These are phyloP conservation scores for Vachellia pachyceras DNA, from an alignment of 306 rosid genomes.

Conservation along the genomic window DNA sequence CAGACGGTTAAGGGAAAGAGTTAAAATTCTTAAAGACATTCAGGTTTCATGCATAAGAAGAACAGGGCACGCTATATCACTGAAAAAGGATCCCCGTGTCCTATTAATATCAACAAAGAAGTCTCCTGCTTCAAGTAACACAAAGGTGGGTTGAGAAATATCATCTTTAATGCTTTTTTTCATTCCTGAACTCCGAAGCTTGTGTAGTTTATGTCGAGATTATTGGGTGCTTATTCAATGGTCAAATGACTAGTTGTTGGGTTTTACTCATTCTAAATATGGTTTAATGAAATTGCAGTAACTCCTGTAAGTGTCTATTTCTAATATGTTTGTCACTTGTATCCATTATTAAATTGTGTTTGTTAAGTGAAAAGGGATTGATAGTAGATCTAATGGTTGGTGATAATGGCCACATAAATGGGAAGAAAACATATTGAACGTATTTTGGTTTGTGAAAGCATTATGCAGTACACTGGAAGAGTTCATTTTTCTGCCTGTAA, in stretches of 20 bases:
- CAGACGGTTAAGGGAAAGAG: conserved; percentile 57
- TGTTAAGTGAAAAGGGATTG: neutral
- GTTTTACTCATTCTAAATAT: conserved; percentile 17
- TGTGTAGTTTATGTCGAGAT: conserved; percentile 13
- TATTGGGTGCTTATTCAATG: neutral
- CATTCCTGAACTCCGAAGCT: conserved; percentile 5
- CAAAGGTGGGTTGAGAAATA: conserved; percentile 60
- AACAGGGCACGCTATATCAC: conserved; percentile 72
- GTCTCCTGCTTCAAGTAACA: conserved; percentile 44
- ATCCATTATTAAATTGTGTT: conserved; percentile 17
- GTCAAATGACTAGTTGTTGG: conserved; percentile 6
- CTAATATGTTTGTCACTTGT: neutral
- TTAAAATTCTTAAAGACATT: conserved; percentile 80
- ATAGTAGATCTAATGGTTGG: conserved; percentile 2
- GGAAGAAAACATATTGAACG: neutral
- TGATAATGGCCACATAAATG: neutral
- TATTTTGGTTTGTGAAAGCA: neutral
- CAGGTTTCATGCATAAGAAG: conserved; percentile 69
- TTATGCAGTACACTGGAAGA: neutral
- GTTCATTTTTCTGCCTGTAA: conserved; percentile 8
- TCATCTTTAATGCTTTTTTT: conserved; percentile 15
- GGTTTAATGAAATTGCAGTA: neutral
- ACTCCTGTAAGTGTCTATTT: neutral
- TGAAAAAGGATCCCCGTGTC: conserved; percentile 70
- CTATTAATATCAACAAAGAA: conserved; percentile 73